phyloP scores from a whole-genome alignment of 164 flowering plant species.

The Cinnamomum chago region DNA sequence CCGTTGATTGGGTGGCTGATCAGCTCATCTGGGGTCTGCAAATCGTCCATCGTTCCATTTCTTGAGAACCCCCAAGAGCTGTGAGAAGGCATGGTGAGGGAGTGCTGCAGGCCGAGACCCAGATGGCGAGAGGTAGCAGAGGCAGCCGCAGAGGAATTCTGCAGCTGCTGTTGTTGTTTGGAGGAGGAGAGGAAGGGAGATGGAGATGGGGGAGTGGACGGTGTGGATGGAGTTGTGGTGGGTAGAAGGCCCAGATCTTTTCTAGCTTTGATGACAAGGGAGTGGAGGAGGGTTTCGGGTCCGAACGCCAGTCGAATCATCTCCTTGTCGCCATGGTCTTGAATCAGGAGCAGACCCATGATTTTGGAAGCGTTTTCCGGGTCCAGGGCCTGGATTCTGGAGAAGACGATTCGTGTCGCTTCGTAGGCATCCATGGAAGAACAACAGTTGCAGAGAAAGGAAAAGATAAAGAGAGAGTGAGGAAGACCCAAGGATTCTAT shows the following conservation, averaged over 20 bases:
- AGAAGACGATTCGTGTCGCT: slow-evolving; percentile 78
- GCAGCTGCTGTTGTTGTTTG: slow-evolving; percentile 17
- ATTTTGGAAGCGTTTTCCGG: slow-evolving; percentile 87
- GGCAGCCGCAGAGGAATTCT: slow-evolving; percentile 16
- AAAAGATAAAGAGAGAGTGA: background rate
- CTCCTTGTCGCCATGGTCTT: slow-evolving; percentile 92
- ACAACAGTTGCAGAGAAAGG: background rate
- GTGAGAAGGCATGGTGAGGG: slow-evolving; percentile 19
- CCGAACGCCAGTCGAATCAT: slow-evolving; percentile 94
- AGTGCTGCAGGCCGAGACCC: slow-evolving; percentile 29
- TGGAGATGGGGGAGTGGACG: slow-evolving; percentile 46
- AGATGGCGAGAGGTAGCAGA: slow-evolving; percentile 24
- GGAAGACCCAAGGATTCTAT: background rate
- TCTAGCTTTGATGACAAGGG: slow-evolving; percentile 58
- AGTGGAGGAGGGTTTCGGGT: slow-evolving; percentile 68
- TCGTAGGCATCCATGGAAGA: slow-evolving; percentile 74
- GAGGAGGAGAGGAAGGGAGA: slow-evolving; percentile 35
- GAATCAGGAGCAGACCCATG: slow-evolving; percentile 78
- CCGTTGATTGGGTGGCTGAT: slow-evolving; percentile 41
- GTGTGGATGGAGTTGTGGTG: slow-evolving; percentile 31
- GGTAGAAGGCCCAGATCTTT: slow-evolving; percentile 47
- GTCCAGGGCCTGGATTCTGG: slow-evolving; percentile 73
- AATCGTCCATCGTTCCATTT: slow-evolving; percentile 12
- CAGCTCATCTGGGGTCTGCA: slow-evolving; percentile 33
- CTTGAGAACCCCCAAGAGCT: slow-evolving; percentile 30